Percentiles rank a stretch among this genome's conserved stretches.
Conservation (phyloP, 495 filamentous ascomycete species). For the Filosporella fistucella region DNA sequence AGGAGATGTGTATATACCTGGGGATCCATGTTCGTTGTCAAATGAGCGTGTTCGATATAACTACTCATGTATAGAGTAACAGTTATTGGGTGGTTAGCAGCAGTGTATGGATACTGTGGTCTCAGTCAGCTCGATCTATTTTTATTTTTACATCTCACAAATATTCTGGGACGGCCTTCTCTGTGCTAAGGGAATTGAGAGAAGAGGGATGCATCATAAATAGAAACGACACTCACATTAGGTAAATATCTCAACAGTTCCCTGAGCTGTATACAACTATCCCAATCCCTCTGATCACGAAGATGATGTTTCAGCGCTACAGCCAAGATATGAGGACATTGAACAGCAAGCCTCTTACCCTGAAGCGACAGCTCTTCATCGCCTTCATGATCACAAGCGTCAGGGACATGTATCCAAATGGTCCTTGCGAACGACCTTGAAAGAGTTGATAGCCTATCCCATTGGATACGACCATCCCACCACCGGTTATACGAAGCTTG, state of each 20-base stretch:
- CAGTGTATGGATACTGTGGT: conserved; percentile 4
- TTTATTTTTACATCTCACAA: too few relatives aligned
- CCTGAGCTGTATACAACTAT: conserved; percentile 14
- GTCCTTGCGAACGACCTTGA: conserved; percentile 24
- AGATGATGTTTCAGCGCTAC: conserved; percentile 28
- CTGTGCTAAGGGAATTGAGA: background rate
- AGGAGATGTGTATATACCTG: conserved; percentile 27
- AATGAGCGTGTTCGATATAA: conserved; percentile 20
- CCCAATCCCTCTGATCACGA: conserved; percentile 24
- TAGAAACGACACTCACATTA: conserved; percentile 12
- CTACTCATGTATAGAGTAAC: conserved; percentile 21
- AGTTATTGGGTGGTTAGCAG: conserved; percentile 24
- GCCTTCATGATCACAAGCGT: background rate
- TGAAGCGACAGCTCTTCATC: conserved; percentile 12
- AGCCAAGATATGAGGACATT: conserved; percentile 19
- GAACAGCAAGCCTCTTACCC: conserved; percentile 11
- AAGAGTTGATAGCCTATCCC: conserved; percentile 24
- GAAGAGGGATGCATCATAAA: background rate
- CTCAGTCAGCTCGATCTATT: background rate
- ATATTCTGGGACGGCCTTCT: too few relatives aligned
- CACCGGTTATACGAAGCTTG: conserved; percentile 25
- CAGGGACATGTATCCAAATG: conserved; percentile 25
- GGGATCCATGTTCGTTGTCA: conserved; percentile 17
- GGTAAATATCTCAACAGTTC: conserved; percentile 14
- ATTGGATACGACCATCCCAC: conserved; percentile 29